Percentiles rank a stretch among this genome's conserved stretches.
phyloP scores from a whole-genome alignment of 2,329 filamentous ascomycete genomes.

The Ophiostoma pallidulum region DNA sequence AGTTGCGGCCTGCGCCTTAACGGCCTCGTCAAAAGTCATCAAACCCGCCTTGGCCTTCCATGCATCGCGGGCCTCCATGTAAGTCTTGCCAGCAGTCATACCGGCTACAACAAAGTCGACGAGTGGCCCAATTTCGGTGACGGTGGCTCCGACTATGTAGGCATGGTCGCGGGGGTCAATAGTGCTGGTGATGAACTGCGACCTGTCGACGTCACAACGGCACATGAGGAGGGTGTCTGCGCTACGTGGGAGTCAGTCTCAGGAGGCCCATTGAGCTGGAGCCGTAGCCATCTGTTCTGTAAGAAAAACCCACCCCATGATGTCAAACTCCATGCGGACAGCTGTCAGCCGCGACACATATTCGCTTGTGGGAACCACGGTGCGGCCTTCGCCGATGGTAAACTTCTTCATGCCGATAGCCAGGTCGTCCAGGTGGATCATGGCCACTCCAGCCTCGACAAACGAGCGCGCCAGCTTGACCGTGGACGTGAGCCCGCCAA shows the following conservation, averaged over 20 bases:
- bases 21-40: conserved; percentile 18
- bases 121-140: conserved; percentile 21
- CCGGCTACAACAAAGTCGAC: conserved; percentile 20
- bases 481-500: conserved; percentile 29
- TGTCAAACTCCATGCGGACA: conserved; percentile 30
- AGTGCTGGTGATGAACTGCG: conserved; percentile 30
- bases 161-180: conserved; percentile 30
- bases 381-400: conserved; percentile 30
- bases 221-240: conserved; percentile 30
- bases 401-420: conserved; percentile 36
- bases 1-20: background rate
- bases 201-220: conserved; percentile 29
- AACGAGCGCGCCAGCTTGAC: conserved; percentile 33
- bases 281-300: background rate
- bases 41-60: conserved; percentile 10
- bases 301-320: conserved; percentile 24
- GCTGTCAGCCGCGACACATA: conserved; percentile 28
- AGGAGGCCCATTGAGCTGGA: too few species aligned
- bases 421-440: conserved; percentile 34
- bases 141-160: conserved; percentile 30
- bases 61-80: conserved; percentile 17
- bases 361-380: conserved; percentile 31
- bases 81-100: conserved; percentile 19
- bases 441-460: conserved; percentile 33
- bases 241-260: too few species aligned